Evolutionary conservation across 129 eudicot species (phyloP).

Genomic region (Flaveria linearis): DNA sequence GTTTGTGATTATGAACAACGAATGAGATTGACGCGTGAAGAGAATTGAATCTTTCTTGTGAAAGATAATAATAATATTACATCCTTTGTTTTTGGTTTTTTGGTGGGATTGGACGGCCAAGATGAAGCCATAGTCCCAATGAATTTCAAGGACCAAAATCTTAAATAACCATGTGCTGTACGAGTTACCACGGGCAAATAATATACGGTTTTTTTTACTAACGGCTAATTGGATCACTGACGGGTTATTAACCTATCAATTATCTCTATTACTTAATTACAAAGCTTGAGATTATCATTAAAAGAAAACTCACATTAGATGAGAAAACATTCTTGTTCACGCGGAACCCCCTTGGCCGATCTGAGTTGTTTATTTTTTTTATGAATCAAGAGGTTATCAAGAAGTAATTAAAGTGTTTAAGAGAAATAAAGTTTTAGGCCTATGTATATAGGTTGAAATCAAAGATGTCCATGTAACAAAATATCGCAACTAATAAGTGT

Average conservation of each 20-base stretch:
- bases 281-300: rapidly evolving
- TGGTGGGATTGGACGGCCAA: conserved; percentile 35
- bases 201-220: not conserved
- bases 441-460: not conserved
- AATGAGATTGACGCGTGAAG: conserved; percentile 28
- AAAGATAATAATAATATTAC: not conserved
- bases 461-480: not conserved
- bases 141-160: not conserved
- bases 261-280: too few relatives aligned
- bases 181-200: not conserved
- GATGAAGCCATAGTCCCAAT: conserved; percentile 17
- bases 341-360: too few relatives aligned
- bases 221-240: too few relatives aligned
- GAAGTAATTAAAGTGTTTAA: not conserved
- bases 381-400: too few relatives aligned
- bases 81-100: not conserved
- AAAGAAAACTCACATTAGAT: too few relatives aligned
- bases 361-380: not conserved
- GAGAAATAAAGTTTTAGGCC: not conserved
- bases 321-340: too few relatives aligned
- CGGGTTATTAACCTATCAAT: too few relatives aligned
- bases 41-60: conserved; percentile 19
- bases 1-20: conserved; percentile 3
- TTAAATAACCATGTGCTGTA: not conserved
- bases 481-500: too few relatives aligned